Percentiles rank a stretch among this genome's conserved stretches.
phyloP scores from a whole-genome alignment of 352 stramenopile genomes.

The Pythium folliculosum region DNA sequence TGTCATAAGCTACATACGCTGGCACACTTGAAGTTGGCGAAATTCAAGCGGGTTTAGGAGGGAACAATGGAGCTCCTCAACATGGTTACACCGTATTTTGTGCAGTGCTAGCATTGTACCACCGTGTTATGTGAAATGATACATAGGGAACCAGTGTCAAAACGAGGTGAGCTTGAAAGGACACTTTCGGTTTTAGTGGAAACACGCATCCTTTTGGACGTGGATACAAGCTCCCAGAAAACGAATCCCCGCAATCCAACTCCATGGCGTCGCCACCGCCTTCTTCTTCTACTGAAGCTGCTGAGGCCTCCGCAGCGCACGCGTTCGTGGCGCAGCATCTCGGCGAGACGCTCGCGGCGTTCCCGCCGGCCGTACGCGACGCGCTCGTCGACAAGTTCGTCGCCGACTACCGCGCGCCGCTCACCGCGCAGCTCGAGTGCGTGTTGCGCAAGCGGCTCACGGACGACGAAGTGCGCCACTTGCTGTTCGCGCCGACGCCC shows the following conservation, averaged over 20 bases:
- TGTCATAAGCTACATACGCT: slow-evolving; percentile 15
- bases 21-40: slow-evolving; percentile 9
- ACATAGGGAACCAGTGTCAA: neutral
- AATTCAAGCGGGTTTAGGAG: slow-evolving; percentile 19
- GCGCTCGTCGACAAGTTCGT: slow-evolving; percentile 32
- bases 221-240: neutral
- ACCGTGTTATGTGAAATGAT: neutral
- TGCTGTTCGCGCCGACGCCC: slow-evolving; percentile 34
- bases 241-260: too few species aligned
- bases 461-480: slow-evolving; percentile 39
- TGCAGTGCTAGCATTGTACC: neutral
- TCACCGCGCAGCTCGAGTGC: slow-evolving; percentile 36
- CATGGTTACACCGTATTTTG: neutral
- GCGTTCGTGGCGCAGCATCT: slow-evolving; percentile 28
- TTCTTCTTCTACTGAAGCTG: neutral
- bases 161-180: slow-evolving; percentile 6
- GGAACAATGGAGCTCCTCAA: neutral
- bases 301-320: neutral
- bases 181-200: slow-evolving; percentile 7
- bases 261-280: neutral
- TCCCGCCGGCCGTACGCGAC: slow-evolving; percentile 29
- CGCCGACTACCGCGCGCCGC: slow-evolving; percentile 27
- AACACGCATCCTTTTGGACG: neutral
- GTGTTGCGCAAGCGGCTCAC: slow-evolving; percentile 42
- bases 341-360: slow-evolving; percentile 22